phyloP scores from a whole-genome alignment of 2,329 filamentous ascomycete genomes.

The Lasiodiplodia sp. region DNA sequence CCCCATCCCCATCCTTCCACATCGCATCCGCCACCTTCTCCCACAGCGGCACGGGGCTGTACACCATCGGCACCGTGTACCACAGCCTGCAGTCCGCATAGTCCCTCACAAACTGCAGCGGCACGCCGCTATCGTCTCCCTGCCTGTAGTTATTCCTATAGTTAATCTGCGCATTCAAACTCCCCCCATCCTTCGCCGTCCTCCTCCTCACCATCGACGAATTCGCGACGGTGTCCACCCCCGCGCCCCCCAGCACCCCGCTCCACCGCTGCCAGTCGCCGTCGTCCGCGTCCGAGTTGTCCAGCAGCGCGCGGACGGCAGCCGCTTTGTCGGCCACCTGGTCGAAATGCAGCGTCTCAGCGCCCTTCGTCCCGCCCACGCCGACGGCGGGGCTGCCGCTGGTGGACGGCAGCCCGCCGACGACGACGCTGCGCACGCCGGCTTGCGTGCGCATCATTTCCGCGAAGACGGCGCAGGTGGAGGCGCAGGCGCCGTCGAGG shows the following conservation, averaged over 20 bases:
- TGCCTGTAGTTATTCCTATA: constrained; percentile 45
- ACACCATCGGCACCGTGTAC: constrained; percentile 62
- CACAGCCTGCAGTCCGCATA: constrained; percentile 68
- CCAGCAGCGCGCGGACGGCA: not conserved
- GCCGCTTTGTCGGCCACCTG: not conserved
- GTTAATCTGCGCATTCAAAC: constrained; percentile 36
- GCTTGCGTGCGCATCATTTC: constrained; percentile 56
- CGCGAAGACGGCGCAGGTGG: constrained; percentile 56
- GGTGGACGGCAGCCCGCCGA: constrained; percentile 50
- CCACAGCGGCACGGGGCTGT: constrained; percentile 63
- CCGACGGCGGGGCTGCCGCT: constrained; percentile 52
- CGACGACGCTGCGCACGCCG: constrained; percentile 50
- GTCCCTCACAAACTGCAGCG: constrained; percentile 68
- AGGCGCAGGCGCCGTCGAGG: constrained; percentile 55
- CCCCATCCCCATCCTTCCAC: constrained; percentile 37
- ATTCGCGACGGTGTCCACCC: constrained; percentile 31
- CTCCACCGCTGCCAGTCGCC: constrained; percentile 34
- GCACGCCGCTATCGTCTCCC: constrained; percentile 38
- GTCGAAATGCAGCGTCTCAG: constrained; percentile 40
- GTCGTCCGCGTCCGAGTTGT: not conserved
- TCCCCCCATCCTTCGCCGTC: constrained; percentile 26
- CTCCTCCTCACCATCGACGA: not conserved
- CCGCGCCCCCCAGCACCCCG: constrained; percentile 38
- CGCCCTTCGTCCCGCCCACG: constrained; percentile 55
- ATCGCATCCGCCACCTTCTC: constrained; percentile 43